Base-by-base conservation (phyloP, 164 flowering plant genomes). In the Malania oleifera region DNA sequence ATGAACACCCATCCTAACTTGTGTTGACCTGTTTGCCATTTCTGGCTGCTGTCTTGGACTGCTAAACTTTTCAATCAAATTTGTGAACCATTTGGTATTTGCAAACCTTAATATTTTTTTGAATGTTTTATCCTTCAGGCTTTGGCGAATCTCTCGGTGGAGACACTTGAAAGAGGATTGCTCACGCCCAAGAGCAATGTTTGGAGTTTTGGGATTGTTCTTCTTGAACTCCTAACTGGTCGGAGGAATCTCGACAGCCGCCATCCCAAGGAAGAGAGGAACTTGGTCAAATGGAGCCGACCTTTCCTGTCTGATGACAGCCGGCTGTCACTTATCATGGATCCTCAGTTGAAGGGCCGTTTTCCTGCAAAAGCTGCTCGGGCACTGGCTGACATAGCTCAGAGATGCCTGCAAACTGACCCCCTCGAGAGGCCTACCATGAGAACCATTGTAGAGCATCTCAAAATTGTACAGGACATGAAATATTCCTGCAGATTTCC, bases 181-280 rank as follows among this genome's bases (percentile, higher is more conserved):
- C 80, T 93, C 20, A 90, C 99, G 2, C 97, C 99, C 17, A 93
- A 90, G 75, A 93, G 96, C 80, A 90, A 93, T 45, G 99, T 90
- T 1, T 93, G 87, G 86, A 82, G 97, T 61, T 93, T 86, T 52
- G 99, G 97, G 7, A 75, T 90, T 29, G 82, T 90, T 56, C 91
- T 93, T 56, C 89, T 93, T 18, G 99, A 93, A 60, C 56, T 93
- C 34, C 85, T 93, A 0, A 93, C 99, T 7, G 99, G 99, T 29
- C 68, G 92, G 59, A 86, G 70, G 73, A 86, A 88, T 67, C 80
- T 83, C 24, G 96, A 88, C 55, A 67, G 72, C 57, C 77, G 86
- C 17, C 75, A 74, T 49, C 86, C 89, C 7, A 93, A 82, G 65
- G 97, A 85, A 68, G 99, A 93, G 67, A 76, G 86, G 67, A 88